Conservation (phyloP, 78 protist genomes). For the Pigoraptor vietnamica region DNA sequence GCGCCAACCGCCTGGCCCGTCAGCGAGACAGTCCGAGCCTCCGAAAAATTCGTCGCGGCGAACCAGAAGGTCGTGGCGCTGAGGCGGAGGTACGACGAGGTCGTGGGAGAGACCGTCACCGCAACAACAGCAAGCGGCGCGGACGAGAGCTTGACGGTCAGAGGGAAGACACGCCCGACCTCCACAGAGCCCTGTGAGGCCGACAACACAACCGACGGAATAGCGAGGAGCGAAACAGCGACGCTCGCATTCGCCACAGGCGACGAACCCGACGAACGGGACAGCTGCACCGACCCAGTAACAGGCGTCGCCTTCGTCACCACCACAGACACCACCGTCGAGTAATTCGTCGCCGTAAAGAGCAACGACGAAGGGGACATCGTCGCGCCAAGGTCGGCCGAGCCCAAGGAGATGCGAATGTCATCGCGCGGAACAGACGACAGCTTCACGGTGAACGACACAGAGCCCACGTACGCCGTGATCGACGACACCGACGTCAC, state of each 20-base stretch:
- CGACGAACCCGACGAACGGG: neutral
- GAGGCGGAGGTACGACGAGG: neutral
- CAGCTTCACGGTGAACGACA: neutral
- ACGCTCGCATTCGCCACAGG: neutral
- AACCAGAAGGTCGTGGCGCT: neutral
- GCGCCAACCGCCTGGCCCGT: neutral
- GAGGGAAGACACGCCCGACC: neutral
- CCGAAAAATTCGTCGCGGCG: neutral
- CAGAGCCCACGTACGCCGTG: neutral
- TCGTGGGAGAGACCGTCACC: neutral
- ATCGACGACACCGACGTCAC: neutral
- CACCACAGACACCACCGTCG: neutral
- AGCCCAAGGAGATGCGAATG: neutral
- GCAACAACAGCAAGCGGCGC: neutral
- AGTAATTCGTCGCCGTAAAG: neutral
- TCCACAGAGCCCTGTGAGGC: neutral
- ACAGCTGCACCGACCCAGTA: neutral
- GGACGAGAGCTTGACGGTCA: neutral
- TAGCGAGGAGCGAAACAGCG: neutral
- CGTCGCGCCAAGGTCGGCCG: neutral
- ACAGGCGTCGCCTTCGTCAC: neutral
- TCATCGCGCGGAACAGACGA: neutral
- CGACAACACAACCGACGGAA: neutral
- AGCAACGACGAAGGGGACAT: neutral
- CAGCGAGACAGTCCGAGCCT: neutral